A percentile compares a stretch with the other conserved stretches of the same genome.
Conservation (phyloP, 2,329 filamentous ascomycete genomes). For the Periconia macrospinosa region DNA sequence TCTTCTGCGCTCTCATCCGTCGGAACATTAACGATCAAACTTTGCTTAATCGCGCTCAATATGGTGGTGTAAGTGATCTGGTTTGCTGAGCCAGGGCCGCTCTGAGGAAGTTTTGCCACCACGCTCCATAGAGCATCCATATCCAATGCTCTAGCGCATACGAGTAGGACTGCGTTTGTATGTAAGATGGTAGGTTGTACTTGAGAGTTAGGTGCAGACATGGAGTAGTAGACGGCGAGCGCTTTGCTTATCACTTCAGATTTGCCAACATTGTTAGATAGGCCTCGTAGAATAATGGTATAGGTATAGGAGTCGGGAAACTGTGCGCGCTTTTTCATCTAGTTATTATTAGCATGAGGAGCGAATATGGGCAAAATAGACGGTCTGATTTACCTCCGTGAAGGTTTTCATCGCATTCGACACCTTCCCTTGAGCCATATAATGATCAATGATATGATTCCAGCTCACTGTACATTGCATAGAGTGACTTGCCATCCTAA, state of each 20-base stretch:
- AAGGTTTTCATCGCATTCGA: conserved; percentile 75
- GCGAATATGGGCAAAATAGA: neutral
- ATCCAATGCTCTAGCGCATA: conserved; percentile 74
- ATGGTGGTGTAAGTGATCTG: conserved; percentile 79
- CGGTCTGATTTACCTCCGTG: conserved; percentile 68
- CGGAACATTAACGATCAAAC: conserved; percentile 25
- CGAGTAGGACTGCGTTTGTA: conserved; percentile 82
- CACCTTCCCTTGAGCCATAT: conserved; percentile 63
- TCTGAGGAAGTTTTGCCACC: conserved; percentile 69
- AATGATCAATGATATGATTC: conserved; percentile 81
- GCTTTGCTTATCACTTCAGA: conserved; percentile 68
- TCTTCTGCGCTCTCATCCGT: conserved; percentile 31
- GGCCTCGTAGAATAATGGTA: conserved; percentile 78
- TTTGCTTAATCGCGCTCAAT: conserved; percentile 68
- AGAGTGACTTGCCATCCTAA: conserved; percentile 68
- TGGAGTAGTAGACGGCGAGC: conserved; percentile 74
- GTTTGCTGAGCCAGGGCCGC: conserved; percentile 66
- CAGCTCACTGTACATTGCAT: conserved; percentile 74
- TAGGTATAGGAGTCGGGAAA: conserved; percentile 81
- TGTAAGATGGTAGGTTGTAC: conserved; percentile 78
- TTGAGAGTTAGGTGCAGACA: conserved; percentile 64
- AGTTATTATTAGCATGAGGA: conserved; percentile 13
- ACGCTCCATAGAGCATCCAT: conserved; percentile 81
- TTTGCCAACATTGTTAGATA: conserved; percentile 62
- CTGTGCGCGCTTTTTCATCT: conserved; percentile 93